Evolutionary conservation across 1,284 basidiomycete genomes (phyloP).

Genomic region (Trichosporon ovoides): DNA sequence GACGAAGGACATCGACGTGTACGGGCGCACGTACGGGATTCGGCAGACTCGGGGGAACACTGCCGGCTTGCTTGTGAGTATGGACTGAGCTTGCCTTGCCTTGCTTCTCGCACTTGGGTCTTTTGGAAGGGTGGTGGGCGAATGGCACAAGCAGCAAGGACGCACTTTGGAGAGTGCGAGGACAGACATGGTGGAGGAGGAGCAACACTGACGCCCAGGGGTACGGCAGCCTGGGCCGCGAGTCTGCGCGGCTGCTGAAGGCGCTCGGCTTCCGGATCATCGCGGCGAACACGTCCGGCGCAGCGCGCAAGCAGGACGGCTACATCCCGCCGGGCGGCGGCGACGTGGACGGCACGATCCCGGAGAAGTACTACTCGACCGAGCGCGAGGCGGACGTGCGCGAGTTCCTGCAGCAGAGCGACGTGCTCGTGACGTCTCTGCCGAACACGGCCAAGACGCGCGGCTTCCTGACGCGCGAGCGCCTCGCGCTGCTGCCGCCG

Average conservation of each 20-base stretch:
- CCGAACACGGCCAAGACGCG: constrained; percentile 38
- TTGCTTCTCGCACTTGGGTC: no score
- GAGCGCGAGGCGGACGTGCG: constrained; percentile 27
- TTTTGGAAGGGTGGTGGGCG: no score
- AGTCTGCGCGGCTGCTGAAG: constrained; percentile 42
- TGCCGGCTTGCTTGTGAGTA: constrained; percentile 31
- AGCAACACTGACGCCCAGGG: constrained; percentile 15
- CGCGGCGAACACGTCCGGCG: constrained; percentile 43
- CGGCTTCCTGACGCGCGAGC: constrained; percentile 32
- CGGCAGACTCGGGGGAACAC: constrained; percentile 33
- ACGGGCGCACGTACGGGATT: constrained; percentile 28
- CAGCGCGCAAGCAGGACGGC: background rate
- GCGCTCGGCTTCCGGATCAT: constrained; percentile 40
- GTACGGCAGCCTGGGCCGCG: constrained; percentile 38
- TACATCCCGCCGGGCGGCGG: constrained; percentile 16
- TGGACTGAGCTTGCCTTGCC: no score
- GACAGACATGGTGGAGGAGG: background rate
- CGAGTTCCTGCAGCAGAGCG: constrained; percentile 32
- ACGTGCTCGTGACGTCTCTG: constrained; percentile 39
- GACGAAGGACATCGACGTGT: constrained; percentile 28
- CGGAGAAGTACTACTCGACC: constrained; percentile 38
- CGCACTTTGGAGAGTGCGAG: no score
- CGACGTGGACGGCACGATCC: constrained; percentile 37
- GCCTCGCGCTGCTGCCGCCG: constrained; percentile 15
- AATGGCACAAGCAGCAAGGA: no score